Evolutionary conservation across 2,329 filamentous ascomycete species (phyloP).

Genomic region (Aspergillus jensenii): DNA sequence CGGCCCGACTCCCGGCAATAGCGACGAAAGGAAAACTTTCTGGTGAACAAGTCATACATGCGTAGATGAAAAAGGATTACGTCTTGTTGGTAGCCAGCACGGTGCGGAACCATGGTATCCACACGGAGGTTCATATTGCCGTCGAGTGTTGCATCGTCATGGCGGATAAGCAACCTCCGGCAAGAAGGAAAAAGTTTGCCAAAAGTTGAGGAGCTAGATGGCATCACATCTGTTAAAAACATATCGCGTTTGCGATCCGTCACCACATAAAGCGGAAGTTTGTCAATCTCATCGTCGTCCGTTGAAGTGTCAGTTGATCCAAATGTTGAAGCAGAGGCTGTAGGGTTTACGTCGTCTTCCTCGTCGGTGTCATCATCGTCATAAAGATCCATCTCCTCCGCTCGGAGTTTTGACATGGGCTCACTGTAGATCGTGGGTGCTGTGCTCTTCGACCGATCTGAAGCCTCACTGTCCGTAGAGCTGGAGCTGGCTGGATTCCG

Average conservation of each 20-base stretch:
- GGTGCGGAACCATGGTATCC: constrained; percentile 68
- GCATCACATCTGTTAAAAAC: constrained; percentile 65
- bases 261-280: constrained; percentile 53
- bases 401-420: constrained; percentile 24
- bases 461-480: constrained; percentile 38
- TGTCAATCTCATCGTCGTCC: constrained; percentile 57
- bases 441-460: constrained; percentile 41
- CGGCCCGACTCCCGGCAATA: constrained; percentile 92
- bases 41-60: constrained; percentile 84
- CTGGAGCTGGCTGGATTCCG: constrained; percentile 34
- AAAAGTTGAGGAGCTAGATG: constrained; percentile 81
- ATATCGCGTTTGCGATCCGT: constrained; percentile 55
- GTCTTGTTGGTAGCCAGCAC: constrained; percentile 60
- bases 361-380: constrained; percentile 1
- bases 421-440: constrained; percentile 40
- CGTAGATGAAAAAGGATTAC: constrained; percentile 87
- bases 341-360: constrained; percentile 19
- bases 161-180: constrained; percentile 75
- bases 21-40: constrained; percentile 85
- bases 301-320: constrained; percentile 69
- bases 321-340: constrained; percentile 74
- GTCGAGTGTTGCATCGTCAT: constrained; percentile 86
- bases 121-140: constrained; percentile 96
- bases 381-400: constrained; percentile 17
- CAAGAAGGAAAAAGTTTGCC: constrained; percentile 82